phyloP scores from a whole-genome alignment of 352 stramenopile genomes.

The Nothophytophthora sp. region DNA sequence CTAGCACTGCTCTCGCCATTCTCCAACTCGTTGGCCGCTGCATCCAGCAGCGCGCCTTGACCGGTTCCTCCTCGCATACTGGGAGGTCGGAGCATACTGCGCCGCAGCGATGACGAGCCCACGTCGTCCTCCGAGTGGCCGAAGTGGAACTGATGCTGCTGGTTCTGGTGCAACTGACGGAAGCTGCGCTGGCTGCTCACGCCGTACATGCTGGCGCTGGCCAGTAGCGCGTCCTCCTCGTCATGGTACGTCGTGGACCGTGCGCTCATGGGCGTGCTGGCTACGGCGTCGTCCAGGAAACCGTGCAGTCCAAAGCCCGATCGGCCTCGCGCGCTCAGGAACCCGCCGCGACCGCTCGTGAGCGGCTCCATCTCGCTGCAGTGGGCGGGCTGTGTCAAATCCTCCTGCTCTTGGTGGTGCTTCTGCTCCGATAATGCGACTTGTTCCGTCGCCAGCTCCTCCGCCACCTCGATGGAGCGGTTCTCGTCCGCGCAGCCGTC shows the following conservation, averaged over 20 bases:
- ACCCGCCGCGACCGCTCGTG: conserved; percentile 26
- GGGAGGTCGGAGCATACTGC: conserved; percentile 28
- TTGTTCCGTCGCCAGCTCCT: too few species aligned
- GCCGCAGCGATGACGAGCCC: conserved; percentile 30
- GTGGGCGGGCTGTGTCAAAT: neutral
- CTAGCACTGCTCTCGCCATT: conserved; percentile 13
- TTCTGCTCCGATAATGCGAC: too few species aligned
- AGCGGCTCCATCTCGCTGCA: conserved; percentile 24
- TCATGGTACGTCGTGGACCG: conserved; percentile 64
- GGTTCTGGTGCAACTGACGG: conserved; percentile 74
- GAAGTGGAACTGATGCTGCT: conserved; percentile 64
- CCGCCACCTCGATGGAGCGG: conserved; percentile 35
- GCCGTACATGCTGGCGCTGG: conserved; percentile 73
- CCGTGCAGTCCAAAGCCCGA: conserved; percentile 25
- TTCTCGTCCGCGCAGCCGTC: conserved; percentile 44
- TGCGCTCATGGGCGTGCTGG: conserved; percentile 49
- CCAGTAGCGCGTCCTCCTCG: conserved; percentile 74
- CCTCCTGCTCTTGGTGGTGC: conserved; percentile 2
- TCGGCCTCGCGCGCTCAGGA: conserved; percentile 22
- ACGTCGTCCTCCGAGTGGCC: conserved; percentile 52
- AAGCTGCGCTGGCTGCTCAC: conserved; percentile 64
- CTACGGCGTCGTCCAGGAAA: conserved; percentile 44
- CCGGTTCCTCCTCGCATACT: conserved; percentile 25
- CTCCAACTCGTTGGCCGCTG: conserved; percentile 19
- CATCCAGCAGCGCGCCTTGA: conserved; percentile 21